Evolutionary conservation across 805 yeast genomes (phyloP).

Genomic region (Candida golubevii): DNA sequence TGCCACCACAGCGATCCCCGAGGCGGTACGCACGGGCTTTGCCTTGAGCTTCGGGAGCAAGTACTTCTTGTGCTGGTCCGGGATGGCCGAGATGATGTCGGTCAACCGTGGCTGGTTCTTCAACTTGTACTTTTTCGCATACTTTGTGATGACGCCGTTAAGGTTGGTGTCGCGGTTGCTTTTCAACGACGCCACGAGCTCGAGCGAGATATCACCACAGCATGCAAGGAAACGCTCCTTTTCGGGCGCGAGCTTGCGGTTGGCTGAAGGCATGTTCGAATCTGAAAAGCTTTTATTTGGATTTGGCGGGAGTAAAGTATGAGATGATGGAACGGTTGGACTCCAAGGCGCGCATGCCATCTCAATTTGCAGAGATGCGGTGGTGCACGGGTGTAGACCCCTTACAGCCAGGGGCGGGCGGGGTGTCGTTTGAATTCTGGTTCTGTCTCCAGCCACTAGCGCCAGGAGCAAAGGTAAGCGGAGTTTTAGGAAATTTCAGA

Average conservation of each 20-base stretch:
- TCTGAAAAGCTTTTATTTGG: no score
- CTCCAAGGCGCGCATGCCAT: no score
- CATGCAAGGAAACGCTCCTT: conserved; percentile 90
- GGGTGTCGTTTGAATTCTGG: no score
- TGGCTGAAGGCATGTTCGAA: conserved; percentile 30
- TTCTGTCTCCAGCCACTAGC: no score
- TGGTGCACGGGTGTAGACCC: no score
- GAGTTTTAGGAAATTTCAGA: no score
- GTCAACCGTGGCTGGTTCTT: conserved; percentile 92
- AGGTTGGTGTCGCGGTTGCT: conserved; percentile 76
- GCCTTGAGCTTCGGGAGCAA: conserved; percentile 91
- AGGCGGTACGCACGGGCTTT: conserved; percentile 97
- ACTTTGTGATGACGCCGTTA: conserved; percentile 81
- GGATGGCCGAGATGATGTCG: conserved; percentile 91
- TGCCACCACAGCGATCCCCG: conserved; percentile 98
- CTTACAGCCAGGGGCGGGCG: no score
- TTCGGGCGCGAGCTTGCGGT: conserved; percentile 71
- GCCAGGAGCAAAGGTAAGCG: no score
- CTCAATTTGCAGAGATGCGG: no score
- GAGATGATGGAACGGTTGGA: no score
- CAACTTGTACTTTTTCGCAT: conserved; percentile 85
- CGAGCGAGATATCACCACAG: conserved; percentile 87
- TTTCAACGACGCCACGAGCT: conserved; percentile 72
- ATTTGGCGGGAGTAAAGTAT: no score
- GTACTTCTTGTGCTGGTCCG: conserved; percentile 91